Conservation (phyloP, 345 rosid genomes). For the Eucalyptus erythrocorys region DNA sequence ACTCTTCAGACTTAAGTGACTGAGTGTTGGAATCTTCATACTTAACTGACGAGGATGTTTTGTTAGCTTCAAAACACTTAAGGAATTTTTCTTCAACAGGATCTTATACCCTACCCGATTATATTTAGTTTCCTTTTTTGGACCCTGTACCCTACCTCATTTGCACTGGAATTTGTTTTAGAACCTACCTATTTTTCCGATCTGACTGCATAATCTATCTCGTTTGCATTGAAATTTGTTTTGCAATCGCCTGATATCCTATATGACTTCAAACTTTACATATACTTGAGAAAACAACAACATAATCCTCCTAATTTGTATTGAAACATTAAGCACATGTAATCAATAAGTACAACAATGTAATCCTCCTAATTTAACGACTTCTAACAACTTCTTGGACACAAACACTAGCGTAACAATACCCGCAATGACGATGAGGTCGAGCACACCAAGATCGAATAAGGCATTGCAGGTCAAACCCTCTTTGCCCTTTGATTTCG, state of each 20-base stretch:
- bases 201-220: rapidly evolving
- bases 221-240: rapidly evolving
- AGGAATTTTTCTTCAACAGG: too few relatives aligned
- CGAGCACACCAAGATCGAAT: slow-evolving; percentile 83
- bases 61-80: too few relatives aligned
- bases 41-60: too few relatives aligned
- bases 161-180: too few relatives aligned
- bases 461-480: slow-evolving; percentile 54
- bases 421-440: slow-evolving; percentile 82
- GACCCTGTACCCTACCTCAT: background rate
- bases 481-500: slow-evolving; percentile 16
- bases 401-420: slow-evolving; percentile 77
- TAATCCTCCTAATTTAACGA: slow-evolving; percentile 20
- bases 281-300: too few relatives aligned
- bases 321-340: too few relatives aligned
- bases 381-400: slow-evolving; percentile 90
- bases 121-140: too few relatives aligned
- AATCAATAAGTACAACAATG: too few relatives aligned
- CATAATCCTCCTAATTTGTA: background rate
- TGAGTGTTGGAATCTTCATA: too few relatives aligned
- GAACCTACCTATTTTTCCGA: too few relatives aligned
- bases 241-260: rapidly evolving
- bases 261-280: rapidly evolving
- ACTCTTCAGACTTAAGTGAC: too few relatives aligned
- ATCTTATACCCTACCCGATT: background rate